Evolutionary conservation across 192 early-diverging fungal species (phyloP), one percentile per base, ranked within the genome.

Genomic region (Podila epigama): DNA sequence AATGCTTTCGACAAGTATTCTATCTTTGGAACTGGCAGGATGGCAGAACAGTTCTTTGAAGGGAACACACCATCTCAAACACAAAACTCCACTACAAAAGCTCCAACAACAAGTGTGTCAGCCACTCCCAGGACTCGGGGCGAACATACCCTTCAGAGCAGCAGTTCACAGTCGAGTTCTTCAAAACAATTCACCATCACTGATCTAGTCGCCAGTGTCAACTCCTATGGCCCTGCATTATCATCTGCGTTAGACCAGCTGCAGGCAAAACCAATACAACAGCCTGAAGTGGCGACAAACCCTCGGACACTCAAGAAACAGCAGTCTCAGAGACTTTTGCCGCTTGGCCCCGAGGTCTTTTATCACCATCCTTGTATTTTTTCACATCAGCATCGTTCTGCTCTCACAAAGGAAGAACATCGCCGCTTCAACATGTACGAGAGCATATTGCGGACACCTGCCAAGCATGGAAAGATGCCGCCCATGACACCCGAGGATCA

Each of bases 361-460:
- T 77, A 52, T 28, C 36, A 63, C 4, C 73, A 77, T n/a, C 73
- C 73, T 15, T 77, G 73, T 40, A 64, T 77, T 7, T 13, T 50
- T 25, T 55, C 55, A 16, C 66, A 77, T 35, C 55, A 68, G 3
- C 54, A 66, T 22, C 73, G 73, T 8, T 77, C 73, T 1, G 51
- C 33, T 10, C 63, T 77, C 28, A 59, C 73, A 0, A 31, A 60
- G 15, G 73, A 77, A 20, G 73, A 77, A 22, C 73, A 77, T 32
- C 60, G 66, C 6, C 66, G 73, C 3, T 68, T 42, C n/a, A 22
- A 68, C 27, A 64, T 68, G 60, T 77, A 77, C 18, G 61, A 77
- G 6, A 55, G 40, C 3, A 53, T 68, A 12, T 13, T 62, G 3
- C 53, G 66, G 15, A 33, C 34, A 18, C 56, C 58, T 12, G 28